Conservation (phyloP, 2,329 filamentous ascomycete species). For the Thielaviopsis euricoi region DNA sequence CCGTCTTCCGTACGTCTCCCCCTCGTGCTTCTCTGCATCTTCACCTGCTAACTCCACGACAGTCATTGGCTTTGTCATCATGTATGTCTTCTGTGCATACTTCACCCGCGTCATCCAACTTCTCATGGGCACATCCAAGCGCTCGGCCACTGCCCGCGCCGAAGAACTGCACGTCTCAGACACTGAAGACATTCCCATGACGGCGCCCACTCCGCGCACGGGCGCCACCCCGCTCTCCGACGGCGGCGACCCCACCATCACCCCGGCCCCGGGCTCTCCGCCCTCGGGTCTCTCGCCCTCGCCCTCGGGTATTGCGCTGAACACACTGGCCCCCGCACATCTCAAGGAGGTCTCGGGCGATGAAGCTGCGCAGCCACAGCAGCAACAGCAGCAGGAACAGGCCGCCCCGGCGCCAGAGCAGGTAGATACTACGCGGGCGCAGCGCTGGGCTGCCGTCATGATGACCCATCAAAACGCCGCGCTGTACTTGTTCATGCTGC, state of each 20-base stretch:
- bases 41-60: neutral
- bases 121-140: conserved; percentile 33
- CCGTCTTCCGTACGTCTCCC: conserved; percentile 33
- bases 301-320: conserved; percentile 13
- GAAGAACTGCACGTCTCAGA: conserved; percentile 26
- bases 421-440: conserved; percentile 22
- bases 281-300: conserved; percentile 12
- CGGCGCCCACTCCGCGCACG: conserved; percentile 13
- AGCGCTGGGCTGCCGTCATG: conserved; percentile 32
- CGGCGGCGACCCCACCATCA: neutral
- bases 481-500: conserved; percentile 28
- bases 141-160: conserved; percentile 31
- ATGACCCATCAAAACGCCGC: conserved; percentile 28
- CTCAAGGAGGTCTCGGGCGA: conserved; percentile 4
- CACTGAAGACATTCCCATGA: conserved; percentile 32
- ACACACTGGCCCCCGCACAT: conserved; percentile 16
- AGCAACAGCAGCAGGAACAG: conserved; percentile 20
- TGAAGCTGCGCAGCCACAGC: neutral
- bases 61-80: conserved; percentile 39
- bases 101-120: conserved; percentile 37
- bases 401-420: conserved; percentile 21
- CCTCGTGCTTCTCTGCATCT: too few species aligned
- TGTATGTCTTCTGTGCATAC: conserved; percentile 36
- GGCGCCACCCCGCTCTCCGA: conserved; percentile 15
- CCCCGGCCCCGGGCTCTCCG: conserved; percentile 2